These are phyloP conservation scores for Talaromyces albobiverticillius DNA, from an alignment of 2,329 filamentous ascomycete species.

Conservation along the genomic window DNA sequence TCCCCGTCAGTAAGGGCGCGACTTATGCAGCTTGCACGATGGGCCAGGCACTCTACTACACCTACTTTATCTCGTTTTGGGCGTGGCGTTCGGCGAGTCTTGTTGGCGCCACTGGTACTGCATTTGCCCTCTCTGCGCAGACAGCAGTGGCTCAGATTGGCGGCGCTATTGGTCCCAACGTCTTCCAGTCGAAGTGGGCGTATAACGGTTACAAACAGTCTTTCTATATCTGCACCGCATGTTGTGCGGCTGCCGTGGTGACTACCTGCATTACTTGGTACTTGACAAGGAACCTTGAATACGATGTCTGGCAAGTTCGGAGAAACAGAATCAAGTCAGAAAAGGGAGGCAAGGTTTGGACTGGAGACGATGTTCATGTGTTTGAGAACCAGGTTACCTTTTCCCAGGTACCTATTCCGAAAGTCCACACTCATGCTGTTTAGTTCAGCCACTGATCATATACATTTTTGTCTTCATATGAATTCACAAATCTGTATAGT, in stretches of 20 bases:
- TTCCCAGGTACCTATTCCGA: no score
- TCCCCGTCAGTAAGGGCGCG: slow-evolving; percentile 36
- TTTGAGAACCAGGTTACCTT: no score
- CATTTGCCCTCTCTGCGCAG: slow-evolving; percentile 45
- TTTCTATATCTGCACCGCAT: slow-evolving; percentile 36
- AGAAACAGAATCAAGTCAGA: slow-evolving; percentile 28
- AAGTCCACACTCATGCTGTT: no score
- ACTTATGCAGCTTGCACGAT: slow-evolving; percentile 47
- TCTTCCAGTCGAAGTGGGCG: slow-evolving; percentile 44
- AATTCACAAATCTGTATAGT: no score
- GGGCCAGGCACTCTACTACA: slow-evolving; percentile 43
- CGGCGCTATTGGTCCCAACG: slow-evolving; percentile 45
- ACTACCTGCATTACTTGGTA: no score
- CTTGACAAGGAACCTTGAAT: slow-evolving; percentile 41
- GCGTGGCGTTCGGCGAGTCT: slow-evolving; percentile 44
- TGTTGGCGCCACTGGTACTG: slow-evolving; percentile 43
- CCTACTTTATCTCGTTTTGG: slow-evolving; percentile 49
- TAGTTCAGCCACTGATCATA: no score
- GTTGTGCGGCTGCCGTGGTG: slow-evolving; percentile 39
- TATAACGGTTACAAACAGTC: slow-evolving; percentile 39
- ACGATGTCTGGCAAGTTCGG: slow-evolving; percentile 33
- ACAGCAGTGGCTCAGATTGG: slow-evolving; percentile 45
- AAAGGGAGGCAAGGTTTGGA: slow-evolving; percentile 25
- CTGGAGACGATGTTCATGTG: slow-evolving; percentile 27
- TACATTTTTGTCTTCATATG: no score